phyloP scores from a whole-genome alignment of 23 red algal species.

The Gracilaria caudata region DNA sequence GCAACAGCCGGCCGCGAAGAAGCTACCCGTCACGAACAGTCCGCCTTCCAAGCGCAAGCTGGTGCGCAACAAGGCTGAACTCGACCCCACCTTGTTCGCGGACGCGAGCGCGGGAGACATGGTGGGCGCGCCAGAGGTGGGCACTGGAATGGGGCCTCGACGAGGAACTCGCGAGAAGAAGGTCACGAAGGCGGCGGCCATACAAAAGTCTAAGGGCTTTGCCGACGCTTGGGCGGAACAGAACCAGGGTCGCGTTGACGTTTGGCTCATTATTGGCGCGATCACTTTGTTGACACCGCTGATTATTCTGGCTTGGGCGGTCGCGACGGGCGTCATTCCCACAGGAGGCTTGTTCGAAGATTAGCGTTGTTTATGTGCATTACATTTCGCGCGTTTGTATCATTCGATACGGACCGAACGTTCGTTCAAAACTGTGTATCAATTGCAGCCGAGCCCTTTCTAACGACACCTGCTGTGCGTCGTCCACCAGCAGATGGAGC shows the following conservation, averaged over 20 bases:
- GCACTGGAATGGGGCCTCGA: constrained; percentile 32
- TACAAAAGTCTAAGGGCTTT: constrained; percentile 62
- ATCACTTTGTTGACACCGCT: constrained; percentile 45
- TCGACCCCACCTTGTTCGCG: neutral
- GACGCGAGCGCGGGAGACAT: constrained; percentile 58
- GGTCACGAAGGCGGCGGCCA: constrained; percentile 46
- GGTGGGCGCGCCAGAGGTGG: constrained; percentile 50
- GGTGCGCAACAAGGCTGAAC: constrained; percentile 36
- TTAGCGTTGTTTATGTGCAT: neutral
- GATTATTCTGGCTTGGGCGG: constrained; percentile 55
- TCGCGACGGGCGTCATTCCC: constrained; percentile 56
- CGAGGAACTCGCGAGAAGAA: constrained; percentile 35
- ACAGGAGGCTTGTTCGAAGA: constrained; percentile 48
- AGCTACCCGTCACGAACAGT: constrained; percentile 37
- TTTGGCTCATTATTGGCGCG: constrained; percentile 57
- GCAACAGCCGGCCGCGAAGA: constrained; percentile 6
- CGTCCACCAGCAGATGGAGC: constrained; percentile 27
- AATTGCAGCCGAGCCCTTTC: neutral
- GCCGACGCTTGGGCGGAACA: constrained; percentile 66
- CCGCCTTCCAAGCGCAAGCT: constrained; percentile 25
- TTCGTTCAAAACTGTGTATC: constrained; percentile 37
- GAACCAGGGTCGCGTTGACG: constrained; percentile 45
- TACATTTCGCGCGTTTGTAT: neutral
- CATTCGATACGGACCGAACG: constrained; percentile 40
- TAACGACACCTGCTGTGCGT: neutral